Evolutionary conservation across 129 eudicot species (phyloP).

Genomic region (Mikania micrantha): DNA sequence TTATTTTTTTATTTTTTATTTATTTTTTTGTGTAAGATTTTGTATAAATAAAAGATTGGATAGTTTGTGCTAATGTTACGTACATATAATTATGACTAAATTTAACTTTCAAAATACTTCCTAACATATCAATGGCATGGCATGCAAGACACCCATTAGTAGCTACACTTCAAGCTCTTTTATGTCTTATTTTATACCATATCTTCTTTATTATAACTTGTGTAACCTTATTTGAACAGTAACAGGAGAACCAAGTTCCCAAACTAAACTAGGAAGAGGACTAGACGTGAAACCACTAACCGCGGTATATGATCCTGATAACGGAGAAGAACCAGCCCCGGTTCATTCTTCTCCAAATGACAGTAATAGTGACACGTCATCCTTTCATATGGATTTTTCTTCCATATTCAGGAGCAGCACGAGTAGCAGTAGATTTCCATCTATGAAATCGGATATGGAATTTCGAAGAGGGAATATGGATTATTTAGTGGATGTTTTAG

Average conservation of each 20-base stretch:
- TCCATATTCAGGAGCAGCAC: conserved; percentile 39
- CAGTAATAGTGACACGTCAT: conserved; percentile 49
- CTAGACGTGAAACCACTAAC: conserved; percentile 29
- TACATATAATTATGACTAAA: not conserved
- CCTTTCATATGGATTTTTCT: conserved; percentile 60
- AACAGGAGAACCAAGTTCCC: conserved; percentile 40
- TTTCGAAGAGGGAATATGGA: conserved; percentile 1
- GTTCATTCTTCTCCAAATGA: conserved; percentile 68
- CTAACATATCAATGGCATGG: not conserved
- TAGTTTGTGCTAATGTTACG: not conserved
- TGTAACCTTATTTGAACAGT: conserved; percentile 27
- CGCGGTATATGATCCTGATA: conserved; percentile 33
- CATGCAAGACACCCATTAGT: not conserved
- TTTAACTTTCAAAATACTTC: not conserved
- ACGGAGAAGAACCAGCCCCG: conserved; percentile 33
- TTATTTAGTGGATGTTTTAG: conserved; percentile 21
- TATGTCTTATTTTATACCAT: conserved; percentile 10
- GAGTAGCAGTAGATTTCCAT: conserved; percentile 11
- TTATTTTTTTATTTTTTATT: too few species aligned
- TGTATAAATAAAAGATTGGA: not conserved
- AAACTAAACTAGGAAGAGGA: conserved; percentile 30
- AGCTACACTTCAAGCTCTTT: not conserved
- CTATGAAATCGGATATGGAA: not conserved
- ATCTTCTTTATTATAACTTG: not conserved
- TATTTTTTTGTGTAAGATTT: not conserved